These are phyloP conservation scores for Arthrobotrys conoides DNA, from an alignment of 2,329 filamentous ascomycete genomes.

Conservation along the genomic window DNA sequence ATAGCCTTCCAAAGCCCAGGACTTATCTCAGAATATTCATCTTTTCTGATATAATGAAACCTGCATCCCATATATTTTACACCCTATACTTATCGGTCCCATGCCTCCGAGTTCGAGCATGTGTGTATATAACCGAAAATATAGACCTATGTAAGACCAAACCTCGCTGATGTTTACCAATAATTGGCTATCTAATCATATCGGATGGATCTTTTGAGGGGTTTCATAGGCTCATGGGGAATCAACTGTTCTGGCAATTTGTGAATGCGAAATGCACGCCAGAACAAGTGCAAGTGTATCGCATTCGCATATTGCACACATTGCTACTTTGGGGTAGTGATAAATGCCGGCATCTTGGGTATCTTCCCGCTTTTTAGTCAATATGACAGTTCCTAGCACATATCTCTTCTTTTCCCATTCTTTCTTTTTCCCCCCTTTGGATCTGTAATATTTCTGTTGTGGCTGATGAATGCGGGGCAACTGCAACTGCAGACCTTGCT, in stretches of 20 bases:
- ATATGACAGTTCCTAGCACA: neutral
- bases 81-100: neutral
- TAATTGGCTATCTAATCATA: neutral
- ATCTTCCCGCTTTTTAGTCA: neutral
- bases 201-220: neutral
- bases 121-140: neutral
- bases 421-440: no score
- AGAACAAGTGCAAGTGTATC: neutral
- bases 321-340: neutral
- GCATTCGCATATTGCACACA: constrained; percentile 2
- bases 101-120: neutral
- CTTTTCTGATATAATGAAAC: neutral
- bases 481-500: no score
- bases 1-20: neutral
- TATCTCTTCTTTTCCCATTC: neutral
- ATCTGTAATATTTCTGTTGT: no score
- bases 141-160: neutral
- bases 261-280: neutral
- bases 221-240: neutral
- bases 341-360: neutral
- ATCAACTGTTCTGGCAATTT: neutral
- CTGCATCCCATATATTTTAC: neutral
- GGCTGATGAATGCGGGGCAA: no score
- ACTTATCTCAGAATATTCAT: neutral
- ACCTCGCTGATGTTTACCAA: neutral